Base-by-base conservation (phyloP, 345 rosid genomes). In the Acer yangbiense region DNA sequence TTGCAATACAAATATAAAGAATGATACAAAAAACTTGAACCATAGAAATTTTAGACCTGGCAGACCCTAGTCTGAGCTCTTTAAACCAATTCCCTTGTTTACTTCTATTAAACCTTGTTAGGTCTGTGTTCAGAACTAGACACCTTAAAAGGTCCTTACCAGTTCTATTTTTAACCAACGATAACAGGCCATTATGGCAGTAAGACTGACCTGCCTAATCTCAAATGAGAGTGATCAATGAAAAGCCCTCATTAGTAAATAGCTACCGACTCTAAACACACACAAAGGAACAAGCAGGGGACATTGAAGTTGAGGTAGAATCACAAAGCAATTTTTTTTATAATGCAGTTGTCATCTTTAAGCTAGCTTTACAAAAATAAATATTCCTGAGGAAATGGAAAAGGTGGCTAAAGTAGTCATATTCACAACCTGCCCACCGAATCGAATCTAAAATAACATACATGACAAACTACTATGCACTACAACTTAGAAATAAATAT, bases 1-100 rank as follows among this genome's bases (percentile, higher is more conserved):
- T 32, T 66, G 65, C 62, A 44, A 25, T 54, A 72, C 39, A 35
- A 46, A 32, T 39, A 74, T 16, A 21, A 60, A 69, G 39, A 72
- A 14, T 18, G 67, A 58, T 32, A 14, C 35, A 79, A 12, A 69
- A 65, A 57, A 21, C 68, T 27, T 20, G 62, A 69, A 65, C 54
- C 20, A 52, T 23, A 52, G 18, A 71, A 66, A 52, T 25, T n/a
- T 23, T 13, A 60, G 68, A n/a, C 62, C 48, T 64, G n/a, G 48
- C 35, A 27, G n/a, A 29, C 44, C 27, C 9, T n/a, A 11, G 32
- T 63, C 2, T 9, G 9, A 61, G 35, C 69, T 48, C 50, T 52
- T 35, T 57, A 9, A 62, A 62, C 23, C 23, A 62, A 58, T 43
- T 73, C 29, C 76, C 14, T 43, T 13, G 11, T 61, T 72, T 60